Evolutionary conservation across 2,329 filamentous ascomycete genomes (phyloP), one percentile per base, ranked within the genome.

Genomic region (Clonostachys chloroleuca): DNA sequence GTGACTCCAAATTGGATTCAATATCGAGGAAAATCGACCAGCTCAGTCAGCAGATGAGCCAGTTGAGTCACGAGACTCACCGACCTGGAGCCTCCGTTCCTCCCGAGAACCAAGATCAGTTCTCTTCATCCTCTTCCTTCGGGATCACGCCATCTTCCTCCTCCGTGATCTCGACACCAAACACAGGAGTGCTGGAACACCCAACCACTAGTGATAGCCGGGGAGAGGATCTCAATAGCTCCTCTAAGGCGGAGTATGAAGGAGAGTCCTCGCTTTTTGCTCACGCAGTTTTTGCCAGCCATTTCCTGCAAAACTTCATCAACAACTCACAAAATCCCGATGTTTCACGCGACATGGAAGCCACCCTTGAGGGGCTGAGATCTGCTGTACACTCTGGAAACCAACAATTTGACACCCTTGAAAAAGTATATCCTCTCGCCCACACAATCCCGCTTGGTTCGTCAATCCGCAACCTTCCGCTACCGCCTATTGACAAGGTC

Each of bases 261-360:
- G 53, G 53, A 16, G 55, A 57, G 46, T 53, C 48, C 0, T 54
- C 52, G 2, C 45, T 55, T 1, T 52, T 52, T 13, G 47, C 56
- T 1, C 56, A 58, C 12, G 52, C 56, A 3, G 50, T 55, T 3
- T 56, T 54, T 9, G 57, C 57, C 2, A 54, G 50, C 9, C 49
- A 20, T 18, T 58, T 59, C 34, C 49, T 59, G 7, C 53, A 57
- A 39, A 52, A 52, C 20, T 52, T 52, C 20, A 48, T 59, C 20
- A 50, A 37, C 34, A 54, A 48, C 36, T 52, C 48, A 9, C 46
- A 48, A 3, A 46, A 47, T 2, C 42, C 47, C 2, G 49, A 55
- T 5, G 44, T 56, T 10, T 52, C 52, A 1, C 36, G 45, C 2
- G 57, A 57, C 33, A 59, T 59, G 53, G 47, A 47, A 14, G 46